These are phyloP conservation scores for Rhypophila decipiens DNA, from an alignment of 495 filamentous ascomycete species.

Conservation along the genomic window DNA sequence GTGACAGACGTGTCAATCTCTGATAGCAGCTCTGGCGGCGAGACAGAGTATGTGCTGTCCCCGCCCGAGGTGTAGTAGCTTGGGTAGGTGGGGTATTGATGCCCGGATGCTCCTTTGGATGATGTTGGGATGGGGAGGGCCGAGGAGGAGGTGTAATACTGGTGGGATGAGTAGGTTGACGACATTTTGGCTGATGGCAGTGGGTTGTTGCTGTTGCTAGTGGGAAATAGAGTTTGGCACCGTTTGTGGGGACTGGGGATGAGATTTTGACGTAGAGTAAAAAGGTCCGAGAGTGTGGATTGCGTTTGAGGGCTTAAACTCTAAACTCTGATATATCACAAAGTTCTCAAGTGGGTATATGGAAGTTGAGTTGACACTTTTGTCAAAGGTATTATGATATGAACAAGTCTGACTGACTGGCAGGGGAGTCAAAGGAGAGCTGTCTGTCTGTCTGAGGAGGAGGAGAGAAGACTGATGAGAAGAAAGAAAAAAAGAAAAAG, in stretches of 20 bases:
- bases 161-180: constrained; percentile 45
- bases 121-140: constrained; percentile 59
- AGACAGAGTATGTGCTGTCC: constrained; percentile 54
- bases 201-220: constrained; percentile 11
- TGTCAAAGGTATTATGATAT: too few relatives aligned
- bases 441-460: constrained; percentile 19
- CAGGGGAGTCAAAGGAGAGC: too few relatives aligned
- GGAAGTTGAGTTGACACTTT: background rate
- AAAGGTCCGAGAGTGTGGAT: background rate
- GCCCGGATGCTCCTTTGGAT: constrained; percentile 48
- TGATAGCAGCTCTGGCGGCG: constrained; percentile 63
- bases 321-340: constrained; percentile 7
- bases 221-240: constrained; percentile 12
- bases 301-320: constrained; percentile 2
- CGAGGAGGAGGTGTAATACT: constrained; percentile 49
- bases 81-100: constrained; percentile 42
- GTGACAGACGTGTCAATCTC: constrained; percentile 68
- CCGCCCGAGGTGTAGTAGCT: constrained; percentile 49
- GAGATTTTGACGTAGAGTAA: background rate
- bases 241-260: constrained; percentile 3
- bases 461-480: constrained; percentile 36
- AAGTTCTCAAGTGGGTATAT: background rate
- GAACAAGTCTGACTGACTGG: too few relatives aligned
- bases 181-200: constrained; percentile 39
- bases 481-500: constrained; percentile 55